Conservation (phyloP, 1,284 basidiomycete species). For the Abortiporus biennis region DNA sequence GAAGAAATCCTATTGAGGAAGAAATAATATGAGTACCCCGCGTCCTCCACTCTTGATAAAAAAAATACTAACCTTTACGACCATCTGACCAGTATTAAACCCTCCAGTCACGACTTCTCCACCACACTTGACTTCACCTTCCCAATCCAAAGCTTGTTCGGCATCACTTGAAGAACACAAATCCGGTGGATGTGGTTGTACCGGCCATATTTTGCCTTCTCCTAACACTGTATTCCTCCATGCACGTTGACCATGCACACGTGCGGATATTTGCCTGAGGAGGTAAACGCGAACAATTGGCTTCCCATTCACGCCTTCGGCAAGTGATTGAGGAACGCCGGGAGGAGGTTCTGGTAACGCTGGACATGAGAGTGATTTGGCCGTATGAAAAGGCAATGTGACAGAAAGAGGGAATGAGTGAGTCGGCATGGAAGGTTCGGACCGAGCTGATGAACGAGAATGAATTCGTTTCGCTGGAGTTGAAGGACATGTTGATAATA, state of each 20-base stretch:
- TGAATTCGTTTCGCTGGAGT: constrained; percentile 1
- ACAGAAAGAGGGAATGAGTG: neutral
- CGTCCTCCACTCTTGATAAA: constrained; percentile 3
- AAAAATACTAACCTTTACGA: constrained; percentile 7
- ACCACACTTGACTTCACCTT: constrained; percentile 5
- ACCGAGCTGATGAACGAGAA: no score
- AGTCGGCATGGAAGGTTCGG: no score
- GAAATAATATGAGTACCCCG: neutral
- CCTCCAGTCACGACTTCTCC: constrained; percentile 4
- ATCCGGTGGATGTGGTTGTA: no score
- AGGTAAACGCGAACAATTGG: constrained; percentile 5
- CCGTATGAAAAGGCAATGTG: neutral
- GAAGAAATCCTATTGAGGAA: constrained; percentile 10
- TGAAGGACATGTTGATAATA: constrained; percentile 5
- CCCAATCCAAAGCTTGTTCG: constrained; percentile 6
- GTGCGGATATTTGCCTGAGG: constrained; percentile 4
- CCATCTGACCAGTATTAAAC: constrained; percentile 2
- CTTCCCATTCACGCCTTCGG: no score
- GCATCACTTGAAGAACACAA: neutral
- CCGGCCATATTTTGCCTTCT: constrained; percentile 5
- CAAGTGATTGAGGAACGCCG: no score
- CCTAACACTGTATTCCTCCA: constrained; percentile 6
- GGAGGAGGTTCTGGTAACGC: constrained; percentile 2
- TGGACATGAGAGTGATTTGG: neutral
- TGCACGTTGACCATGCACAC: constrained; percentile 3